phyloP scores from a whole-genome alignment of 2,329 filamentous ascomycete genomes.

The Didymella exigua region DNA sequence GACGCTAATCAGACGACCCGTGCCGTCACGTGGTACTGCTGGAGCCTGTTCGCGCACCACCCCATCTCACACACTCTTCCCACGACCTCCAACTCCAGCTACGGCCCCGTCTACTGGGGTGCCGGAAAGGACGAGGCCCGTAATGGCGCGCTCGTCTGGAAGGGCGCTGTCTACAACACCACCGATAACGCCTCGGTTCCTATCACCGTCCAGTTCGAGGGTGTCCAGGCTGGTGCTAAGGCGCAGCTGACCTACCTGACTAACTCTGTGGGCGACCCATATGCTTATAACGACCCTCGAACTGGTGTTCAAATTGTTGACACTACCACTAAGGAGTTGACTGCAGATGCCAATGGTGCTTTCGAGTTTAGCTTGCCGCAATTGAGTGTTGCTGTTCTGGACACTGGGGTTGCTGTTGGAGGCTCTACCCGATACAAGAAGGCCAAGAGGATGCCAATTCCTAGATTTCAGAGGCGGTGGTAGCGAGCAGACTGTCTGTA shows the following conservation, averaged over 20 bases:
- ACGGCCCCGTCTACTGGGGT: conserved; percentile 54
- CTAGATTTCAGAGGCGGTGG: conserved; percentile 12
- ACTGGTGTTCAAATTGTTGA: conserved; percentile 56
- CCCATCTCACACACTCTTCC: conserved; percentile 54
- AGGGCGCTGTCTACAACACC: conserved; percentile 57
- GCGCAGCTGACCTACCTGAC: conserved; percentile 52
- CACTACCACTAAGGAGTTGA: conserved; percentile 24
- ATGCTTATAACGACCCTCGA: conserved; percentile 50
- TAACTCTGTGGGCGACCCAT: conserved; percentile 46
- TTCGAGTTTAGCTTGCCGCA: conserved; percentile 62
- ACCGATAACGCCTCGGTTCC: conserved; percentile 40
- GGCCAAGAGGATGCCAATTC: conserved; percentile 11
- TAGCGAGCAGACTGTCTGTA: not conserved
- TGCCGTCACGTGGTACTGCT: conserved; percentile 43
- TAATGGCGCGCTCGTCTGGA: conserved; percentile 49
- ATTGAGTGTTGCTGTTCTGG: conserved; percentile 63
- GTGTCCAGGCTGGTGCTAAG: conserved; percentile 33
- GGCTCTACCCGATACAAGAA: conserved; percentile 15
- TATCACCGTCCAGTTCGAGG: conserved; percentile 38
- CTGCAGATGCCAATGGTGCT: conserved; percentile 50
- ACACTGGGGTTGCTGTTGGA: conserved; percentile 36
- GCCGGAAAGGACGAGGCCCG: conserved; percentile 47
- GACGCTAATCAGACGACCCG: conserved; percentile 42
- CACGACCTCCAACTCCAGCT: conserved; percentile 43
- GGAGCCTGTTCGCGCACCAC: conserved; percentile 51